Percentiles rank a stretch among this genome's conserved stretches.
phyloP scores from a whole-genome alignment of 2,329 filamentous ascomycete genomes.

The Colletotrichum phormii region DNA sequence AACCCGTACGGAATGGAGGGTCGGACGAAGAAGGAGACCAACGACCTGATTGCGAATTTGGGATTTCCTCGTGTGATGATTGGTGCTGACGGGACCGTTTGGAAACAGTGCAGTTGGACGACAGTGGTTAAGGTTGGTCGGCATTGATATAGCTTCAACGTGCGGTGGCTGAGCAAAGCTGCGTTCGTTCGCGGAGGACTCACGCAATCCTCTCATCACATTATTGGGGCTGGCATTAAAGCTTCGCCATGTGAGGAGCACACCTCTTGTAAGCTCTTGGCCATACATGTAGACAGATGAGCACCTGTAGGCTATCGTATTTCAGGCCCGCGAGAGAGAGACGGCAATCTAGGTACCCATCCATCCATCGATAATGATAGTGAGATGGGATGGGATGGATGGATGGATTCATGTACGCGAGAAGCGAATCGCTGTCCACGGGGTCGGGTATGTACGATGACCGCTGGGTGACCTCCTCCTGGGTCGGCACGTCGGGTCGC shows the following conservation, averaged over 20 bases:
- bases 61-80: neutral
- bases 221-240: neutral
- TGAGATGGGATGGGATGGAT: neutral
- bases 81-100: neutral
- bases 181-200: neutral
- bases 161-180: slow-evolving; percentile 1
- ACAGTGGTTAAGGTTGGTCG: neutral
- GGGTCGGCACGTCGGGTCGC: slow-evolving; percentile 1
- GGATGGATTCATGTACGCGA: slow-evolving; percentile 1
- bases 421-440: slow-evolving; percentile 15
- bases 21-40: neutral
- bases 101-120: neutral
- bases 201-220: neutral
- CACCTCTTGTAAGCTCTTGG: neutral
- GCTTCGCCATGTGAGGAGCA: neutral
- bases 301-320: neutral
- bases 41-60: neutral
- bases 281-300: neutral
- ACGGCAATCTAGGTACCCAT: neutral
- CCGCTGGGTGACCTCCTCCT: neutral
- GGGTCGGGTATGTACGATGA: slow-evolving; percentile 27
- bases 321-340: neutral
- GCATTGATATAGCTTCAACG: slow-evolving; percentile 1
- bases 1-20: slow-evolving; percentile 18
- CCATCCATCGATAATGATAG: neutral